These are phyloP conservation scores for Neonectria magnoliae DNA, from an alignment of 2,329 filamentous ascomycete genomes.

Conservation along the genomic window DNA sequence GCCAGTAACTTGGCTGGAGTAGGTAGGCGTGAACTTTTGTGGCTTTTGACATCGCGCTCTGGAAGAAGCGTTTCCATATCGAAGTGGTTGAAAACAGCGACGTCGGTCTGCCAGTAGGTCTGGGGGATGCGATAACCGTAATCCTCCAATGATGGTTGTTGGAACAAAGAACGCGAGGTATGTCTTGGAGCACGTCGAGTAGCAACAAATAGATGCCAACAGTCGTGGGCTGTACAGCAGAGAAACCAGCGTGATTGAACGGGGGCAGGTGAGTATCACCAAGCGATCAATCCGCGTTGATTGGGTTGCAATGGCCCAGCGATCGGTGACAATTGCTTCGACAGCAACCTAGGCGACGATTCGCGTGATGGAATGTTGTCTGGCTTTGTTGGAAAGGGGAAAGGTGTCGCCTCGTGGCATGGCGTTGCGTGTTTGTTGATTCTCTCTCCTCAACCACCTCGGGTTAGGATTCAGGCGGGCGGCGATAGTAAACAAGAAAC, in stretches of 20 bases:
- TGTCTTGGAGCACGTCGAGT: neutral
- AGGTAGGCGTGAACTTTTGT: slow-evolving; percentile 27
- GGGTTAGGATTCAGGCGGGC: neutral
- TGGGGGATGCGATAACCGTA: neutral
- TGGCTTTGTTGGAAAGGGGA: neutral
- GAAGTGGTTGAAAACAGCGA: neutral
- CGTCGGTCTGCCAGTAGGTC: neutral
- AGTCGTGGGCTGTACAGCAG: neutral
- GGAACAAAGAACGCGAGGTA: neutral
- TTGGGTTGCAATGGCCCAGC: neutral
- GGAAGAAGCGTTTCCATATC: slow-evolving; percentile 35
- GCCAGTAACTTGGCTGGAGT: slow-evolving; percentile 26
- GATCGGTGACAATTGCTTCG: neutral
- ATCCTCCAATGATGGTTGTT: neutral
- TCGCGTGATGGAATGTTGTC: neutral
- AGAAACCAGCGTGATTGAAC: neutral
- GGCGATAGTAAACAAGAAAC: neutral
- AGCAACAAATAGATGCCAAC: neutral
- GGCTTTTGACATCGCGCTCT: slow-evolving; percentile 18
- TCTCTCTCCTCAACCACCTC: neutral
- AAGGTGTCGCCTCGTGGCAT: neutral
- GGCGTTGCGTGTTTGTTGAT: neutral
- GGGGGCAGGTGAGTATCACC: neutral
- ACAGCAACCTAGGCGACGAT: neutral
- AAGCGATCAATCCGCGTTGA: neutral